These are phyloP conservation scores for Dianthus caryophyllus DNA, from an alignment of 148 eudicot species.

Conservation along the genomic window DNA sequence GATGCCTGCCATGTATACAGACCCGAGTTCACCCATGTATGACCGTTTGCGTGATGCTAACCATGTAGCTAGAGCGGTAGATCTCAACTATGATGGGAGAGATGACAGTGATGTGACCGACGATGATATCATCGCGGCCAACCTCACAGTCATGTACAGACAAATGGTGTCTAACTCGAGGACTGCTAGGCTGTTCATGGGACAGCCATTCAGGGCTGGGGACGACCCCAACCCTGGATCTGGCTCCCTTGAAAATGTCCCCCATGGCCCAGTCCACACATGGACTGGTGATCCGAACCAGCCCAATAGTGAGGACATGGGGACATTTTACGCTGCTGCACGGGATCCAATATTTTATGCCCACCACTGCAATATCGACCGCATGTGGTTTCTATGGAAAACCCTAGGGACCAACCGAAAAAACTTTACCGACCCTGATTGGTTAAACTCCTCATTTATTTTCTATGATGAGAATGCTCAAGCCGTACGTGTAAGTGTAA, in stretches of 20 bases:
- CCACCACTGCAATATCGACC: slow-evolving; percentile 67
- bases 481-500: slow-evolving; percentile 46
- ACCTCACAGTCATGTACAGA: slow-evolving; percentile 66
- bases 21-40: slow-evolving; percentile 40
- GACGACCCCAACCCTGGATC: slow-evolving; percentile 47
- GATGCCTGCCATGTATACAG: slow-evolving; percentile 47
- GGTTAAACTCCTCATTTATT: slow-evolving; percentile 46
- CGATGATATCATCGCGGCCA: slow-evolving; percentile 32
- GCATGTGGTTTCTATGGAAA: slow-evolving; percentile 76
- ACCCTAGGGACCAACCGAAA: slow-evolving; percentile 39
- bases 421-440: slow-evolving; percentile 62
- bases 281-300: slow-evolving; percentile 66
- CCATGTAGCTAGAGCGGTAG: slow-evolving; percentile 46
- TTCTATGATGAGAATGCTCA: slow-evolving; percentile 78
- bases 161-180: slow-evolving; percentile 64
- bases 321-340: slow-evolving; percentile 77
- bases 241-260: slow-evolving; percentile 56
- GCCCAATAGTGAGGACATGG: slow-evolving; percentile 69
- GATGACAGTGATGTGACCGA: slow-evolving; percentile 18
- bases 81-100: slow-evolving; percentile 47
- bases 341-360: slow-evolving; percentile 68
- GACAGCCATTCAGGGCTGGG: slow-evolving; percentile 66
- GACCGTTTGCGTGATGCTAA: slow-evolving; percentile 37
- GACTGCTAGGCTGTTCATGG: slow-evolving; percentile 51
- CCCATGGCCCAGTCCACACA: slow-evolving; percentile 68